A percentile compares a stretch with the other conserved stretches of the same genome.
Evolutionary conservation across 83 land plant genomes (phyloP).

Genomic region (Diphasiastrum complanatum): DNA sequence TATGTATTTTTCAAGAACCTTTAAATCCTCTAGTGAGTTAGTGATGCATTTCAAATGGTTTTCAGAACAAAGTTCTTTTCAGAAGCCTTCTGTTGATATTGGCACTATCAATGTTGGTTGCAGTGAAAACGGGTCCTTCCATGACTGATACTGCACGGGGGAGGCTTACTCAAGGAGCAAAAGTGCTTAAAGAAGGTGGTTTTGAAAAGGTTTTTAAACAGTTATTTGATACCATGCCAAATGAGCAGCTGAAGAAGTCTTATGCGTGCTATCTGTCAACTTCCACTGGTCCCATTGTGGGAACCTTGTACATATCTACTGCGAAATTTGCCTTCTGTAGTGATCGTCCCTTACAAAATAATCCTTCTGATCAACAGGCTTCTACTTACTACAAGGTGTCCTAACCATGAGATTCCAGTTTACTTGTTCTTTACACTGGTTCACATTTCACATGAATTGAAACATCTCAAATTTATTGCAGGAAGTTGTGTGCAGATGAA

Average conservation of each 20-base stretch:
- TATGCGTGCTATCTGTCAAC: constrained; percentile 89
- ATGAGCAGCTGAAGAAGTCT: constrained; percentile 61
- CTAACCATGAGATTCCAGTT: too few relatives aligned
- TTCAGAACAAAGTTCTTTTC: too few relatives aligned
- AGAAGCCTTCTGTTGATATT: too few relatives aligned
- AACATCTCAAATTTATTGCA: too few relatives aligned
- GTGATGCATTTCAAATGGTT: too few relatives aligned
- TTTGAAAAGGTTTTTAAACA: constrained; percentile 63
- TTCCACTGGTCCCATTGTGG: constrained; percentile 74
- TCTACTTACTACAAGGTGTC: constrained; percentile 98
- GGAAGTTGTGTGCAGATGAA: too few relatives aligned
- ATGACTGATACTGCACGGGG: constrained; percentile 72
- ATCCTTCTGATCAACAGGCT: constrained; percentile 66
- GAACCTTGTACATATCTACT: constrained; percentile 76
- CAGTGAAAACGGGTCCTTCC: constrained; percentile 71
- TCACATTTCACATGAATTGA: too few relatives aligned
- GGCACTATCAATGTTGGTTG: too few relatives aligned
- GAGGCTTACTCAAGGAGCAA: constrained; percentile 59
- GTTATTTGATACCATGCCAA: constrained; percentile 39
- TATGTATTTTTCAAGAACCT: too few relatives aligned
- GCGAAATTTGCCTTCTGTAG: constrained; percentile 65
- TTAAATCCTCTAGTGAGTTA: too few relatives aligned
- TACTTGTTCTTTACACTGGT: too few relatives aligned
- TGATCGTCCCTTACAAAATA: constrained; percentile 75
- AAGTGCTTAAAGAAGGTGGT: constrained; percentile 61